Percentiles rank a stretch among this genome's conserved stretches.
phyloP scores from a whole-genome alignment of 495 filamentous ascomycete species.

The Hypoxylon perforatum region DNA sequence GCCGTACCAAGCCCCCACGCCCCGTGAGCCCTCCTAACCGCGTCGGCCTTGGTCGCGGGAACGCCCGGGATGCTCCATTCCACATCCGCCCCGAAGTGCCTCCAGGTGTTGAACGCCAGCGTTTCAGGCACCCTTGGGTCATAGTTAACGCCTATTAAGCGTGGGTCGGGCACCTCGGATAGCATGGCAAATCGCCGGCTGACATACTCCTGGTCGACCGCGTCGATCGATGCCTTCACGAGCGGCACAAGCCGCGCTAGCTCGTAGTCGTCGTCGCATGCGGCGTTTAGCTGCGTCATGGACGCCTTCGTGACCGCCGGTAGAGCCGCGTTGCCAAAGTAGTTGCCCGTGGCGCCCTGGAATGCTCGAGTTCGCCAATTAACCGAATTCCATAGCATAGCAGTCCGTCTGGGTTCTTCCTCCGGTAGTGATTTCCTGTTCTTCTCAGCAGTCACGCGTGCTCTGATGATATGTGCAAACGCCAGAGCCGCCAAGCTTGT shows the following conservation, averaged over 20 bases:
- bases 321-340: constrained; percentile 49
- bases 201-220: constrained; percentile 48
- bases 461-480: constrained; percentile 45
- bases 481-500: constrained; percentile 46
- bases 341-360: constrained; percentile 43
- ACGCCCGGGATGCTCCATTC: constrained; percentile 50
- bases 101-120: constrained; percentile 50
- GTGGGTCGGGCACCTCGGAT: constrained; percentile 47
- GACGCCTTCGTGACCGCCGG: constrained; percentile 39
- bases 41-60: constrained; percentile 44
- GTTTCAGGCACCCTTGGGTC: constrained; percentile 47
- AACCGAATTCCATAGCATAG: constrained; percentile 47
- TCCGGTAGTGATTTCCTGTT: constrained; percentile 25
- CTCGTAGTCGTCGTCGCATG: constrained; percentile 31
- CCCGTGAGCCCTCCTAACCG: constrained; percentile 46
- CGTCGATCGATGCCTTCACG: constrained; percentile 43
- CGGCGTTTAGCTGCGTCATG: constrained; percentile 27
- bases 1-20: constrained; percentile 47
- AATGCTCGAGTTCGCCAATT: constrained; percentile 49
- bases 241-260: constrained; percentile 39
- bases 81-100: constrained; percentile 50
- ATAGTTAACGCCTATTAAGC: constrained; percentile 47
- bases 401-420: constrained; percentile 27
- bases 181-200: constrained; percentile 44
- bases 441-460: constrained; percentile 35